Percentiles rank a stretch among this genome's conserved stretches.
Conservation (phyloP, 805 yeast genomes). For the Barnettozyma botsteinii region DNA sequence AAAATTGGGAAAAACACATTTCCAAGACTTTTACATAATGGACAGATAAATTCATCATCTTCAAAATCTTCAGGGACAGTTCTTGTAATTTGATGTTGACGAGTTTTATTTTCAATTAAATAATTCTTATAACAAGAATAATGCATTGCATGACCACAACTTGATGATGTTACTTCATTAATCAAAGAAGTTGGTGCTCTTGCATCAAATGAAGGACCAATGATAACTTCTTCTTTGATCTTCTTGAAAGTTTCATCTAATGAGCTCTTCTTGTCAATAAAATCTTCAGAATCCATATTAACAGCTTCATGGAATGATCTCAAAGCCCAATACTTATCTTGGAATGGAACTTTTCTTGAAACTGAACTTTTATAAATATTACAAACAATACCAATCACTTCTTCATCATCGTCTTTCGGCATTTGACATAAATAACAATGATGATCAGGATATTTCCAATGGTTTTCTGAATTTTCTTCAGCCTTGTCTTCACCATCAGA, state of each 20-base stretch:
- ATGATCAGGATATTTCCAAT: conserved; percentile 66
- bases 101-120: conserved; percentile 46
- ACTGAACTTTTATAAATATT: conserved; percentile 53
- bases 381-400: conserved; percentile 71
- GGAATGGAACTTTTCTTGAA: conserved; percentile 58
- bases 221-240: conserved; percentile 34
- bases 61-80: conserved; percentile 72
- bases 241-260: conserved; percentile 35
- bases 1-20: conserved; percentile 78
- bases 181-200: conserved; percentile 20
- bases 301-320: conserved; percentile 50
- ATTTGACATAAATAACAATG: conserved; percentile 81
- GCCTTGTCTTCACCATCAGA: conserved; percentile 29
- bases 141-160: conserved; percentile 96
- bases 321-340: conserved; percentile 56
- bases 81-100: conserved; percentile 70
- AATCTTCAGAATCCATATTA: conserved; percentile 13
- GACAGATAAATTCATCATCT: conserved; percentile 76
- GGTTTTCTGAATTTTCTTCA: background rate
- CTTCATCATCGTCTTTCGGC: conserved; percentile 55
- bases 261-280: conserved; percentile 22
- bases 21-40: conserved; percentile 82
- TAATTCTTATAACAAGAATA: conserved; percentile 66
- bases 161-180: conserved; percentile 36
- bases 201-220: conserved; percentile 70